Evolutionary conservation across 2,329 filamentous ascomycete genomes (phyloP), one percentile per base, ranked within the genome.

Genomic region (Microdochium paspali): DNA sequence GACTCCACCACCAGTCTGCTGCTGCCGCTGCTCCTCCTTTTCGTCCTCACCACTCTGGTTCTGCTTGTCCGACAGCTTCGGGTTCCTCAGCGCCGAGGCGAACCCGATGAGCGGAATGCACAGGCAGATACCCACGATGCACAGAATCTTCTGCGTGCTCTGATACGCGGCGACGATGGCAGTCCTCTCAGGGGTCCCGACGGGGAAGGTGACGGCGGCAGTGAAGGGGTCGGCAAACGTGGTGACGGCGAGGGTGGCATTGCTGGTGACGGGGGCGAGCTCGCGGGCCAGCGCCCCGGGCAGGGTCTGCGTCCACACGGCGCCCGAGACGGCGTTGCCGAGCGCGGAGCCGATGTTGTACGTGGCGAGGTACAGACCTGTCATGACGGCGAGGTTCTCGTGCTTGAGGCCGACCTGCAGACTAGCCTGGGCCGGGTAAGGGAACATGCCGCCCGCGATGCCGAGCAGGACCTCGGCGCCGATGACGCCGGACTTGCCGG

Each of bases 261-360:
- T 69, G 56, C 50, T 28, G 7, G 26, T 40, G 18, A 40, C 18
- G 4, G 18, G 35, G 12, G 15, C 51, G 12, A 69, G 58, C 4
- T 61, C 58, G 3, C 55, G 47, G 5, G 55, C 54, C 2, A 84
- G 70, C 35, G 68, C 58, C 0, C 50, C 48, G 2, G 75, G 77
- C 42, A 83, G 66, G 2, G 73, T 63, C 56, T 84, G 77, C 1
- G 74, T 76, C 79, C 79, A 84, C 51, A 84, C 73, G 20, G 77
- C 76, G 13, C 79, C 80, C 0, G 79, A 79, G 24, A 84, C 72
- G 15, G 76, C 70, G 57, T 76, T 76, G 21, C 80, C 80, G 1
- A 83, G 60, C 1, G 79, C 79, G 4, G 72, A 79, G 25, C 80
- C 80, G 32, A 84, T 70, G 58, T 79, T 79, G 64, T 83, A 84